These are phyloP conservation scores for Keqinozyma sinolaborantium DNA, from an alignment of 1,139 yeast species.

Conservation along the genomic window DNA sequence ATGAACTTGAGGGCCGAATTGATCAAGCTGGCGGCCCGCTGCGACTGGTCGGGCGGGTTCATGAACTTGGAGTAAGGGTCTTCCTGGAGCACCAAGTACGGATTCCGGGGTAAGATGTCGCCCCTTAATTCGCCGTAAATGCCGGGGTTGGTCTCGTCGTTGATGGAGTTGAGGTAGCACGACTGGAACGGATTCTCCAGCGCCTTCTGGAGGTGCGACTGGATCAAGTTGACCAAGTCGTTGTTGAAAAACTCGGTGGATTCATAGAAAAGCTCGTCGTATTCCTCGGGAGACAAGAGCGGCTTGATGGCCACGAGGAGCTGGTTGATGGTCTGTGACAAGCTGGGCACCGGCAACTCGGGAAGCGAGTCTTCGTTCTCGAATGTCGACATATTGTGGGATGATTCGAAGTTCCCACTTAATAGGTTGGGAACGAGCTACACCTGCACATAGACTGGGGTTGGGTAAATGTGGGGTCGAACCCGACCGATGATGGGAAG, in stretches of 20 bases:
- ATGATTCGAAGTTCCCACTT: too few relatives aligned
- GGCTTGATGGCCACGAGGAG: slow-evolving; percentile 50
- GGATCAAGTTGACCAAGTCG: slow-evolving; percentile 42
- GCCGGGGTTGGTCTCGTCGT: slow-evolving; percentile 57
- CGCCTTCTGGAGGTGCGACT: slow-evolving; percentile 47
- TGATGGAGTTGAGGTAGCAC: slow-evolving; percentile 61
- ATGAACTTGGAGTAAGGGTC: slow-evolving; percentile 60
- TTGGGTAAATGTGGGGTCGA: not conserved
- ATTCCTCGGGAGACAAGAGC: slow-evolving; percentile 41
- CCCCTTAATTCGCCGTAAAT: slow-evolving; percentile 63
- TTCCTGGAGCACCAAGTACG: slow-evolving; percentile 67
- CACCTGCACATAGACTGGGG: not conserved
- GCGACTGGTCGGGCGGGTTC: slow-evolving; percentile 62
- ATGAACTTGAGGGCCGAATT: slow-evolving; percentile 65
- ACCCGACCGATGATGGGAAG: too few relatives aligned
- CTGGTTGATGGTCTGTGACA: slow-evolving; percentile 43
- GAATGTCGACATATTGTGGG: slow-evolving; percentile 14
- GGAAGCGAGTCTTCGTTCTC: slow-evolving; percentile 31
- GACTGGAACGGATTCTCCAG: slow-evolving; percentile 31
- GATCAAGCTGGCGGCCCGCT: slow-evolving; percentile 63
- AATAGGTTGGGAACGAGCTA: too few relatives aligned
- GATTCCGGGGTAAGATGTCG: slow-evolving; percentile 71
- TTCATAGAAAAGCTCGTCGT: slow-evolving; percentile 32
- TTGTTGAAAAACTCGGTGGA: slow-evolving; percentile 43
- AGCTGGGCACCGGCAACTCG: slow-evolving; percentile 51